Percentiles rank a stretch among this genome's conserved stretches.
Evolutionary conservation across 2,329 filamentous ascomycete genomes (phyloP).

Genomic region (Aspergillus fischeri): DNA sequence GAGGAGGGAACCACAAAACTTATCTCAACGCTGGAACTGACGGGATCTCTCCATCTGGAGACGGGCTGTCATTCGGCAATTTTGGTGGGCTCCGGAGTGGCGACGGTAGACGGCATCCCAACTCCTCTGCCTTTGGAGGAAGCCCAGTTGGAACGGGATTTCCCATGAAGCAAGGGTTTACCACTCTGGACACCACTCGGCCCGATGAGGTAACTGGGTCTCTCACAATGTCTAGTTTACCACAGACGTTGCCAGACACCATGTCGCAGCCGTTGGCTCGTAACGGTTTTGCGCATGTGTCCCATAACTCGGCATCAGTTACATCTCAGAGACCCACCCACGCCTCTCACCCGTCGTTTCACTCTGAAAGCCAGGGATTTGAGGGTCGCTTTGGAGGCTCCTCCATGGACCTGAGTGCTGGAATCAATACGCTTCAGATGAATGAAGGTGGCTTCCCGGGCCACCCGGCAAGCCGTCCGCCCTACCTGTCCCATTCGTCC

Average conservation of each 20-base stretch:
- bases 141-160: conserved; percentile 30
- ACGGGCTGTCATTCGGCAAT: conserved; percentile 28
- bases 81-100: conserved; percentile 31
- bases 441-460: conserved; percentile 32
- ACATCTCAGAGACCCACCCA: conserved; percentile 32
- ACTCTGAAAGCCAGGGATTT: conserved; percentile 35
- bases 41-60: conserved; percentile 30
- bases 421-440: conserved; percentile 34
- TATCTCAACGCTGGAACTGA: conserved; percentile 33
- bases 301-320: conserved; percentile 33
- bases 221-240: conserved; percentile 28
- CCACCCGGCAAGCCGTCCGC: conserved; percentile 27
- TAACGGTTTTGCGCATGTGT: conserved; percentile 29
- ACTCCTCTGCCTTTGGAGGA: conserved; percentile 27
- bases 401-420: conserved; percentile 28
- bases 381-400: conserved; percentile 26
- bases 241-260: conserved; percentile 26
- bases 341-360: conserved; percentile 36
- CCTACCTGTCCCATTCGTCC: conserved; percentile 32
- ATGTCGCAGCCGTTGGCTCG: conserved; percentile 23
- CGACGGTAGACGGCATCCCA: conserved; percentile 32
- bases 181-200: conserved; percentile 26
- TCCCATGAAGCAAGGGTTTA: conserved; percentile 27
- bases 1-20: conserved; percentile 23
- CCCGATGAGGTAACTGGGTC: conserved; percentile 26